A percentile compares a stretch with the other conserved stretches of the same genome.
Evolutionary conservation across 495 filamentous ascomycete species (phyloP).

Genomic region (Endocarpon pusillum): DNA sequence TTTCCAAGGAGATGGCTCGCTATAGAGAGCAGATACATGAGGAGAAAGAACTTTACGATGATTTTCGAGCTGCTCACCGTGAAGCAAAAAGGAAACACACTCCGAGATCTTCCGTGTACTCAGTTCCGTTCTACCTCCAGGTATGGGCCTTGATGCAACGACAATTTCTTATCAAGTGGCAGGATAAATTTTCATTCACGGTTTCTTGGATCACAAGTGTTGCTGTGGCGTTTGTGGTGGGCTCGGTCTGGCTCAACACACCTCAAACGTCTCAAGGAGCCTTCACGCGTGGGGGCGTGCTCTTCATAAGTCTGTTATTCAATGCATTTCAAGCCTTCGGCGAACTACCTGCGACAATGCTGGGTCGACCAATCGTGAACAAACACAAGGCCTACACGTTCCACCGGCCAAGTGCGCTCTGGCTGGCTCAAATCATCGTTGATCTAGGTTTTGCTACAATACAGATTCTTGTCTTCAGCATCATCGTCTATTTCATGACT

Average conservation of each 20-base stretch:
- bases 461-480: conserved; percentile 50
- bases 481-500: conserved; percentile 73
- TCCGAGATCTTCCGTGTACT: conserved; percentile 54
- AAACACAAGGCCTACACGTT: conserved; percentile 69
- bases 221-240: conserved; percentile 57
- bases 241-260: conserved; percentile 60
- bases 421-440: conserved; percentile 66
- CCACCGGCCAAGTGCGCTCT: conserved; percentile 60
- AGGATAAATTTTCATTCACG: conserved; percentile 59
- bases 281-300: conserved; percentile 58
- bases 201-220: conserved; percentile 64
- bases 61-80: conserved; percentile 58
- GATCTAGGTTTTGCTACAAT: conserved; percentile 52
- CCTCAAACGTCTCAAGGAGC: conserved; percentile 48
- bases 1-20: conserved; percentile 46
- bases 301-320: conserved; percentile 62
- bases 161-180: conserved; percentile 71
- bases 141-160: conserved; percentile 69
- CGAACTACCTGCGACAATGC: conserved; percentile 54
- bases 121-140: conserved; percentile 60
- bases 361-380: conserved; percentile 56
- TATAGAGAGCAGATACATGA: conserved; percentile 43
- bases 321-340: conserved; percentile 68
- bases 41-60: conserved; percentile 48
- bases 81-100: conserved; percentile 62